Evolutionary conservation across 129 eudicot species (phyloP).

Genomic region (Pittosporum tobira): DNA sequence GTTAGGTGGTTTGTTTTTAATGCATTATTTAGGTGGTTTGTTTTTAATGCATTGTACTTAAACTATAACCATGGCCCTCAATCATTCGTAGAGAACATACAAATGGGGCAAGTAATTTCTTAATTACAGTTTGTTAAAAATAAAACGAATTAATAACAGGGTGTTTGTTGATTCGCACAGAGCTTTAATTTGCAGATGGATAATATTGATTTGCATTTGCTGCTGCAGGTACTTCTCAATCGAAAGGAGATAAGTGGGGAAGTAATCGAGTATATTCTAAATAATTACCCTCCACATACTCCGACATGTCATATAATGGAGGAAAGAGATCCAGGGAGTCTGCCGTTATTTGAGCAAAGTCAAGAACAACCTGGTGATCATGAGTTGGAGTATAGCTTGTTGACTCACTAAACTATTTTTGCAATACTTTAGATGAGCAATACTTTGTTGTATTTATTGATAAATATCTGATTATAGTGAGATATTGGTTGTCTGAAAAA

Average conservation of each 20-base stretch:
- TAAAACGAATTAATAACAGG: too few species aligned
- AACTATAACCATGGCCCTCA: too few species aligned
- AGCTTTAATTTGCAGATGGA: background rate
- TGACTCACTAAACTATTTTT: slow-evolving; percentile 21
- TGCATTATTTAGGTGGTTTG: too few species aligned
- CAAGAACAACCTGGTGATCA: slow-evolving; percentile 30
- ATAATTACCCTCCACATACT: slow-evolving; percentile 63
- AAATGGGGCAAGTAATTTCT: too few species aligned
- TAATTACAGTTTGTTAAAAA: too few species aligned
- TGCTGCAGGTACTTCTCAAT: slow-evolving; percentile 66
- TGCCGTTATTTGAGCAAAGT: slow-evolving; percentile 39
- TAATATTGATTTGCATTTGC: background rate
- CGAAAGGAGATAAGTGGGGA: slow-evolving; percentile 73
- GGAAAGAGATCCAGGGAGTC: slow-evolving; percentile 85
- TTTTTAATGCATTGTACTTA: too few species aligned
- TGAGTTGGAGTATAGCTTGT: slow-evolving; percentile 42
- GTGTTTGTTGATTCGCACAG: background rate
- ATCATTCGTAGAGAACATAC: too few species aligned
- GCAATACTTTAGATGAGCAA: background rate
- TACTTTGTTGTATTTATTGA: background rate
- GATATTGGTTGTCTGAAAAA: background rate
- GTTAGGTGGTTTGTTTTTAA: too few species aligned
- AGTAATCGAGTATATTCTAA: slow-evolving; percentile 57
- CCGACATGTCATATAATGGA: slow-evolving; percentile 62
- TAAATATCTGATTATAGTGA: background rate